Evolutionary conservation across 192 early-diverging fungal species (phyloP).

Genomic region (Coemansia sp.): DNA sequence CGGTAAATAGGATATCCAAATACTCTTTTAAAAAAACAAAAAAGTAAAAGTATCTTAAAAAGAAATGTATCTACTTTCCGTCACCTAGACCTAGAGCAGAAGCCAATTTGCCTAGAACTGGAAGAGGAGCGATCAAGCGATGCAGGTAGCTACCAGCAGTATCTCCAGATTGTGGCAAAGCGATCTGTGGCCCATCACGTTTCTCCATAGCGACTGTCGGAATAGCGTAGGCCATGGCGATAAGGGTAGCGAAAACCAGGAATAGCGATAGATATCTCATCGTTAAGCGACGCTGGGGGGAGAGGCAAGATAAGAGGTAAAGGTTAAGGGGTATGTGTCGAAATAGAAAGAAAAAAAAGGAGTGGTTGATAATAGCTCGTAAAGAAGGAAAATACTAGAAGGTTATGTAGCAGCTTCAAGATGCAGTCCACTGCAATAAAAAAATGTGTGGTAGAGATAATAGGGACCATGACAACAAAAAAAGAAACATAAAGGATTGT

Average conservation of each 20-base stretch:
- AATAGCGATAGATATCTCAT: conserved; percentile 29
- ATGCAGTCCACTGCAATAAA: too few relatives aligned
- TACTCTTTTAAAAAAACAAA: conserved; percentile 3
- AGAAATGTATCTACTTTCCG: conserved; percentile 15
- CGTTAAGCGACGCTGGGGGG: background rate
- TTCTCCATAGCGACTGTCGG: conserved; percentile 15
- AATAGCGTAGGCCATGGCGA: background rate
- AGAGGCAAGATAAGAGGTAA: background rate
- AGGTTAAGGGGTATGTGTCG: background rate
- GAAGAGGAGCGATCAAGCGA: conserved; percentile 17
- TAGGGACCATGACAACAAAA: too few relatives aligned
- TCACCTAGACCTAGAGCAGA: conserved; percentile 19
- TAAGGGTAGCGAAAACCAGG: conserved; percentile 1
- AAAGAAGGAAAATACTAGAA: background rate
- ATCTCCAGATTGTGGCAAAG: conserved; percentile 33
- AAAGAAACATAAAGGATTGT: background rate
- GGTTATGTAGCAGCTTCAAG: too few relatives aligned
- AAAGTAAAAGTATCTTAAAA: background rate
- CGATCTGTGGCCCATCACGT: conserved; percentile 22
- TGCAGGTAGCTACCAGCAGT: conserved; percentile 19
- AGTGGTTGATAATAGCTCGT: background rate
- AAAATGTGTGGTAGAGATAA: too few relatives aligned
- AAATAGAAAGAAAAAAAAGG: background rate
- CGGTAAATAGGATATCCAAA: background rate
- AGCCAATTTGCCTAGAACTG: conserved; percentile 21